Evolutionary conservation across 768 basidiomycete genomes (phyloP).

Genomic region (Psilocybe azurescens): DNA sequence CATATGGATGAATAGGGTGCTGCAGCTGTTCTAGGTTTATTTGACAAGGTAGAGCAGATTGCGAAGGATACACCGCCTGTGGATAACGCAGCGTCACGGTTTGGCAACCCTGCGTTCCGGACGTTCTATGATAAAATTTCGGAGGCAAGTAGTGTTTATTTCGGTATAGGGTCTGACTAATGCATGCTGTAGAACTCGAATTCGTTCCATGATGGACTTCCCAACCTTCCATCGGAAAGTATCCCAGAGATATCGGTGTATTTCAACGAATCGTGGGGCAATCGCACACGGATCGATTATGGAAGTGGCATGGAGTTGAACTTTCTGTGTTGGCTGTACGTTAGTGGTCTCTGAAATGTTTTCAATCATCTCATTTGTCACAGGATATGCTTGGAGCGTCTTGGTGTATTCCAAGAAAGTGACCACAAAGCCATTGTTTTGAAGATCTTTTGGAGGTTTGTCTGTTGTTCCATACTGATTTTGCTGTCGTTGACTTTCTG

Average conservation of each 20-base stretch:
- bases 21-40: slow-evolving; percentile 59
- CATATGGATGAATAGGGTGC: slow-evolving; percentile 57
- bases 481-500: slow-evolving; percentile 39
- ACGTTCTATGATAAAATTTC: slow-evolving; percentile 86
- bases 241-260: slow-evolving; percentile 78
- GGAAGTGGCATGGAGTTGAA: slow-evolving; percentile 99
- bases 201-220: slow-evolving; percentile 61
- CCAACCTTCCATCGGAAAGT: slow-evolving; percentile 60
- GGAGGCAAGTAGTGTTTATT: slow-evolving; percentile 49
- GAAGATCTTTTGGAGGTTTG: slow-evolving; percentile 87
- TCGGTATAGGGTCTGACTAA: slow-evolving; percentile 1
- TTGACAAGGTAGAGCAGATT: slow-evolving; percentile 70
- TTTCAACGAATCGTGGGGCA: slow-evolving; percentile 91
- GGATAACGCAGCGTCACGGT: slow-evolving; percentile 89
- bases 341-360: neutral
- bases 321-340: slow-evolving; percentile 96
- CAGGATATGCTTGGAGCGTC: slow-evolving; percentile 81
- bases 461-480: neutral
- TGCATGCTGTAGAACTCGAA: slow-evolving; percentile 49
- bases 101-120: slow-evolving; percentile 97
- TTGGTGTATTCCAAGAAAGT: slow-evolving; percentile 63
- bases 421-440: slow-evolving; percentile 83
- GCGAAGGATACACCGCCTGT: slow-evolving; percentile 81
- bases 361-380: neutral
- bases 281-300: slow-evolving; percentile 91